Percentiles rank a stretch among this genome's conserved stretches.
These are phyloP conservation scores for Coemansia sp. DNA, from an alignment of 192 early-diverging fungal genomes.

Conservation along the genomic window DNA sequence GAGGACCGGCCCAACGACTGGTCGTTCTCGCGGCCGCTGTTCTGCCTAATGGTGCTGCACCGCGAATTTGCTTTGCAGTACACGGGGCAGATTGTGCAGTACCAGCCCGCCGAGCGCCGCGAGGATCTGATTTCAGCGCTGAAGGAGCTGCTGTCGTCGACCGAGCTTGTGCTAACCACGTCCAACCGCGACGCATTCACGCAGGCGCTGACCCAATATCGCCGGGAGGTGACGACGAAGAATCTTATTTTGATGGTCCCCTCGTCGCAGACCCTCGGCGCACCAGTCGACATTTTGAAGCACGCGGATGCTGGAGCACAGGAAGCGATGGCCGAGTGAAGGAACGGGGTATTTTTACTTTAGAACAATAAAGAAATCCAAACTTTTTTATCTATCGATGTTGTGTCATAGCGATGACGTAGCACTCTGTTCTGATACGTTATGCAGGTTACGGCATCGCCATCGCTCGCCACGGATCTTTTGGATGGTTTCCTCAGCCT, in stretches of 20 bases:
- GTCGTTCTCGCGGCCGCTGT: conserved; percentile 77
- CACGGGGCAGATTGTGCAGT: conserved; percentile 43
- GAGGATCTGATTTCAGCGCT: conserved; percentile 39
- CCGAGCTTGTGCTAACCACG: conserved; percentile 28
- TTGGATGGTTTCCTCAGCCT: too few relatives aligned
- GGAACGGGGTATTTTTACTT: background rate
- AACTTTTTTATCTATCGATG: background rate
- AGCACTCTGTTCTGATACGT: too few relatives aligned
- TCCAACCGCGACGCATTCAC: conserved; percentile 46
- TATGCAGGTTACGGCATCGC: too few relatives aligned
- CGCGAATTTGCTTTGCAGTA: conserved; percentile 56
- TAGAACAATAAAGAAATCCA: background rate
- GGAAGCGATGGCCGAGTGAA: conserved; percentile 44
- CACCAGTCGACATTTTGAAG: conserved; percentile 35
- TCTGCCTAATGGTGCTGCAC: conserved; percentile 75
- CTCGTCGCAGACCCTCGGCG: conserved; percentile 47
- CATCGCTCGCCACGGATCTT: too few relatives aligned
- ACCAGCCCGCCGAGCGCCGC: conserved; percentile 47
- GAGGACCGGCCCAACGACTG: conserved; percentile 81
- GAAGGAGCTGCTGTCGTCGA: conserved; percentile 39
- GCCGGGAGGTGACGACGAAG: conserved; percentile 38
- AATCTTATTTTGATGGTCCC: conserved; percentile 53
- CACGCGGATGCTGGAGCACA: conserved; percentile 1
- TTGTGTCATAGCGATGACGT: background rate
- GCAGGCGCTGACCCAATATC: conserved; percentile 42